Base-by-base conservation (phyloP, 495 filamentous ascomycete species). In the Podospora sp. region DNA sequence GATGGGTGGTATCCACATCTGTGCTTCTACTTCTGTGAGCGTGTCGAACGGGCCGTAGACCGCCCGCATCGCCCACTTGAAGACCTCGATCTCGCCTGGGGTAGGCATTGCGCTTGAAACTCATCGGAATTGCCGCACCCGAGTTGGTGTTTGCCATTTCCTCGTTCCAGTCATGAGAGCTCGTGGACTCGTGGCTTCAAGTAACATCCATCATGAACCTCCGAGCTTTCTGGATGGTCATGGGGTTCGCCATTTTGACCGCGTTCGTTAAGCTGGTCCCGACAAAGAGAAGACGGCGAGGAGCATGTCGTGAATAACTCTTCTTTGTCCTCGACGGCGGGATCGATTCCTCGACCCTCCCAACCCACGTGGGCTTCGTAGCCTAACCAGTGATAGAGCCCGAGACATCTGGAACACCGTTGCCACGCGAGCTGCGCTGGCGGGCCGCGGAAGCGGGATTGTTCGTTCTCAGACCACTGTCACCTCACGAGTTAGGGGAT, bases 21-120 rank as follows among this genome's bases (percentile, higher is more conserved):
- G 21, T 9, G 70, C 67, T 22, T 70, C 65, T 14, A 72, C 68
- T 16, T 65, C 61, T 2, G 71, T 69, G 33, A 76, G 53, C 8
- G 62, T 55, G 22, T 78, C 76, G 29, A 81, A 77, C 21, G 73
- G 76, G 0, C 82, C 82, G 64, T 84, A 84, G 27, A 82, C 80
- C n/a, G 68, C 40, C 27, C 71, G 70, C 72, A 80, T 80, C 8
- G 78, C 79, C 35, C 76, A 69, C 49, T 77, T 78, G 69, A 81
- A 82, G 50, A 58, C 70, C 63, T 72, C 16, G 6, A 61, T 71
- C 1, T 26, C 65, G n/a, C 33, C 63, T n/a, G 60, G 18, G 9
- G 71, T 50, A 9, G 67, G 25, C 66, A 70, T 75, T 20, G 60
- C 66, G 6, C n/a, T 65, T 9, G 62, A 52, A n/a, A 62, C 21